Percentiles rank a stretch among this genome's conserved stretches.
Conservation (phyloP, 176 grass and related monocot species). For the Juncus effusus region DNA sequence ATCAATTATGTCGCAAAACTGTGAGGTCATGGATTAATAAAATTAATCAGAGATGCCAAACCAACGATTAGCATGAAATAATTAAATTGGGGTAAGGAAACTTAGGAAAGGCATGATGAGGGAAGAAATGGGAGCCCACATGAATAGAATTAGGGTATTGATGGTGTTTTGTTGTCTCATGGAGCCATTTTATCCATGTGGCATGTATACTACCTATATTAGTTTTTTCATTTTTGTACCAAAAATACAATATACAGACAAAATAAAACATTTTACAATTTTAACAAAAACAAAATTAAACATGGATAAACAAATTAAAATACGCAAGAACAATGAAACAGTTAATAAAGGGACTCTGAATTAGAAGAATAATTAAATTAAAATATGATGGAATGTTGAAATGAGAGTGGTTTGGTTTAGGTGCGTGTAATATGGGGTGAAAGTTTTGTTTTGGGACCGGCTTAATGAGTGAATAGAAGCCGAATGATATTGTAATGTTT, state of each 20-base stretch:
- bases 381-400: too few relatives aligned
- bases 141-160: conserved; percentile 13
- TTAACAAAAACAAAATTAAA: too few relatives aligned
- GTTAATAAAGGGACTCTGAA: conserved; percentile 15
- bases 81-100: background rate
- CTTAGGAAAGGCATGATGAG: background rate
- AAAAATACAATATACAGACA: too few relatives aligned
- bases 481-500: too few relatives aligned
- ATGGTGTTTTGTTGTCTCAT: conserved; percentile 25
- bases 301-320: background rate
- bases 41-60: background rate
- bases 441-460: too few relatives aligned
- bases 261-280: too few relatives aligned
- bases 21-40: background rate
- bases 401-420: too few relatives aligned
- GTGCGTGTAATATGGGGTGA: too few relatives aligned
- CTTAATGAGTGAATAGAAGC: too few relatives aligned
- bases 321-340: background rate
- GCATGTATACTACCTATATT: too few relatives aligned
- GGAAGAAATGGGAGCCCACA: background rate
- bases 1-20: background rate
- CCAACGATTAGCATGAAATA: background rate
- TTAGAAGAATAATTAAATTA: background rate
- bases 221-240: too few relatives aligned
- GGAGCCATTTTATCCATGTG: conserved; percentile 8